Percentiles rank a stretch among this genome's conserved stretches.
Conservation (phyloP, 176 grass and related monocot genomes). For the Microstegium vimineum region DNA sequence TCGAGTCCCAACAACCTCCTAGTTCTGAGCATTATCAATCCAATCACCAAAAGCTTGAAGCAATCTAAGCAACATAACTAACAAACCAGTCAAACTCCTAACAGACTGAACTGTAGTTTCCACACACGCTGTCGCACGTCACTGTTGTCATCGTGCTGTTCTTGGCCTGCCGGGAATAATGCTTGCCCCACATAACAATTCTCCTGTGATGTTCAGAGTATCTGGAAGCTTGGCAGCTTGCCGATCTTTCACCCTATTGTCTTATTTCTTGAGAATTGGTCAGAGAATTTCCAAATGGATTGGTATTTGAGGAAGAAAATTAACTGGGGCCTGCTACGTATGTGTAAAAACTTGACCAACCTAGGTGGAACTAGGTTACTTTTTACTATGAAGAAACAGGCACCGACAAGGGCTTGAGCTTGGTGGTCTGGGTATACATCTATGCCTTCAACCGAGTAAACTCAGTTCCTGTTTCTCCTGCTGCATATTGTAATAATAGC, state of each 20-base stretch:
- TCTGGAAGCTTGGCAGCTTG: constrained; percentile 5
- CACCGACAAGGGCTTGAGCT: background rate
- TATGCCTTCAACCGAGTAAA: background rate
- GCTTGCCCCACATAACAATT: background rate
- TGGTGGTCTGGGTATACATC: background rate
- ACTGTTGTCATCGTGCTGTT: background rate
- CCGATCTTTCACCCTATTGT: background rate
- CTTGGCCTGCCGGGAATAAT: background rate
- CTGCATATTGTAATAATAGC: background rate
- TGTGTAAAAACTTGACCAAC: background rate
- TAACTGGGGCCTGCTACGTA: background rate
- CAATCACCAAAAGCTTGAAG: background rate
- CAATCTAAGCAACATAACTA: background rate
- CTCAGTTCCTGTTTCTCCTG: background rate
- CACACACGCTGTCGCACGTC: background rate
- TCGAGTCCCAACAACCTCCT: background rate
- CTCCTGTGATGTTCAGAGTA: background rate
- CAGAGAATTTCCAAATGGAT: background rate
- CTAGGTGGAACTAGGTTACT: background rate
- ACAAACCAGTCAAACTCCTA: background rate
- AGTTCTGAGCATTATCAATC: background rate
- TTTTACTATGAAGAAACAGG: background rate
- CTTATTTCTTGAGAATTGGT: background rate
- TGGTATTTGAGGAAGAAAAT: background rate
- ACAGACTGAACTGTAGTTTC: background rate